A percentile compares a stretch with the other conserved stretches of the same genome.
phyloP scores from a whole-genome alignment of 108 stramenopile species.

The Skeletonema costatum region DNA sequence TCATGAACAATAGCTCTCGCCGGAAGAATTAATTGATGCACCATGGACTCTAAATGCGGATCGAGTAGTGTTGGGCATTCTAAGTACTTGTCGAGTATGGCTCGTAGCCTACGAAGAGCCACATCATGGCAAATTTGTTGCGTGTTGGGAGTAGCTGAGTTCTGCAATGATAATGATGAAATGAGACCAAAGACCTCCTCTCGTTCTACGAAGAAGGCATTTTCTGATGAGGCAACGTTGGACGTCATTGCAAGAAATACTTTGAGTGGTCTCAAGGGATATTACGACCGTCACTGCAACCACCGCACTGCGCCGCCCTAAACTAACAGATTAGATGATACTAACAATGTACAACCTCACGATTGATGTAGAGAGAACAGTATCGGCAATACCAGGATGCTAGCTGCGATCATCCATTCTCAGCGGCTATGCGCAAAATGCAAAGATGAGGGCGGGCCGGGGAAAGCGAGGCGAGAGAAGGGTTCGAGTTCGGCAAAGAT shows the following conservation, averaged over 20 bases:
- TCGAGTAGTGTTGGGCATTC: conserved; percentile 95
- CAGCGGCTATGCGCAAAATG: too few species aligned
- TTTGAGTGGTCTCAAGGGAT: not conserved
- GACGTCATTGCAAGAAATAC: not conserved
- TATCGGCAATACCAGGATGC: too few species aligned
- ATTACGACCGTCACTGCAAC: not conserved
- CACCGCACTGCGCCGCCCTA: not conserved
- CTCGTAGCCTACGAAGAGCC: conserved; percentile 53
- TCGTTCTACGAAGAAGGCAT: conserved; percentile 44
- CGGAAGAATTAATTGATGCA: conserved; percentile 43
- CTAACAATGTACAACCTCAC: too few species aligned
- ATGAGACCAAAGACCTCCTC: conserved; percentile 50
- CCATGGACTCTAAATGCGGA: conserved; percentile 76
- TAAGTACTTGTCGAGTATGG: conserved; percentile 90
- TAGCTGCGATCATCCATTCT: too few species aligned
- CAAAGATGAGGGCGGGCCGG: too few species aligned
- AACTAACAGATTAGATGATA: too few species aligned
- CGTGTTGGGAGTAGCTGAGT: not conserved
- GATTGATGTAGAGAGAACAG: too few species aligned
- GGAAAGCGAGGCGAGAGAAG: too few species aligned
- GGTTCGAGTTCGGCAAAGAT: too few species aligned
- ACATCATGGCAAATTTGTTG: conserved; percentile 3
- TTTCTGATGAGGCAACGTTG: conserved; percentile 26
- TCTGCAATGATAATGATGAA: conserved; percentile 12
- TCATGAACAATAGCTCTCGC: conserved; percentile 45